Percentiles rank a stretch among this genome's conserved stretches.
Evolutionary conservation across 2,329 filamentous ascomycete genomes (phyloP).

Genomic region (Fusarium solani-melongenae): DNA sequence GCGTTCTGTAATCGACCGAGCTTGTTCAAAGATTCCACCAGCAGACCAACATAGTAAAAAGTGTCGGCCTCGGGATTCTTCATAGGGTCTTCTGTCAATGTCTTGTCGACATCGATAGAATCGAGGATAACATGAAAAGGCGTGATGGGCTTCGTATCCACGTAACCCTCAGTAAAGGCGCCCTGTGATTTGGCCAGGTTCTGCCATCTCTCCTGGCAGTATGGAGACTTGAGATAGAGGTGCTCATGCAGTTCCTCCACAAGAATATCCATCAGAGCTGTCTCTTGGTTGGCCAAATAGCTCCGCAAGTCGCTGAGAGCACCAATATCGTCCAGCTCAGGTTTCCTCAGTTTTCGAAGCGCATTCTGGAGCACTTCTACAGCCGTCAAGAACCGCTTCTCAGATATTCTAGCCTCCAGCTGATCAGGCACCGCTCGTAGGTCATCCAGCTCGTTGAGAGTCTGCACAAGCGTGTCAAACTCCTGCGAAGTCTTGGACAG

Average conservation of each 20-base stretch:
- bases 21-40: constrained; percentile 91
- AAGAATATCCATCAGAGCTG: constrained; percentile 89
- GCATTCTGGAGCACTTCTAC: constrained; percentile 93
- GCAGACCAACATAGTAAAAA: constrained; percentile 88
- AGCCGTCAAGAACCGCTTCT: constrained; percentile 93
- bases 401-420: constrained; percentile 92
- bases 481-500: constrained; percentile 87
- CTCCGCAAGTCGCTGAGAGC: constrained; percentile 86
- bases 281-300: constrained; percentile 94
- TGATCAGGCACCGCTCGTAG: constrained; percentile 90
- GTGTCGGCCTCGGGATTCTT: constrained; percentile 96
- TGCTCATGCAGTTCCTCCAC: constrained; percentile 98
- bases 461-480: constrained; percentile 90
- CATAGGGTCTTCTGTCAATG: constrained; percentile 84
- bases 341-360: constrained; percentile 82
- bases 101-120: constrained; percentile 67
- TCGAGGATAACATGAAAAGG: constrained; percentile 72
- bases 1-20: constrained; percentile 87
- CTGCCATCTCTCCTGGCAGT: constrained; percentile 97
- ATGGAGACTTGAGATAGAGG: constrained; percentile 96
- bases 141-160: constrained; percentile 57
- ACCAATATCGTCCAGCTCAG: constrained; percentile 91
- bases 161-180: constrained; percentile 60
- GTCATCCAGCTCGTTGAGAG: constrained; percentile 86
- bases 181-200: constrained; percentile 76